phyloP scores from a whole-genome alignment of 768 basidiomycete species.

The Leccinum longicurvipes region DNA sequence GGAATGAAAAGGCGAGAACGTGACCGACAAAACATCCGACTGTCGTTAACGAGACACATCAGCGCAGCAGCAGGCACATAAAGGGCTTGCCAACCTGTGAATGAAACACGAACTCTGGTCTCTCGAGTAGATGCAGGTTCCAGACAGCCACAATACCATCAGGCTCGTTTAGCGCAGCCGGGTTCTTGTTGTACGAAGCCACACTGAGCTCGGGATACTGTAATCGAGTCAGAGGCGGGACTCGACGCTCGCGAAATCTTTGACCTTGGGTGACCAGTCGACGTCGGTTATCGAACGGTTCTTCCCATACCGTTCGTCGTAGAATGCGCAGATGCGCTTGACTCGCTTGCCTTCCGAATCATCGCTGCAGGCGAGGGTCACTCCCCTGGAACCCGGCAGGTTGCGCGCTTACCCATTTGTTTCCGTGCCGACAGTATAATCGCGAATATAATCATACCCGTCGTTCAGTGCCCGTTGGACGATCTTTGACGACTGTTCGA shows the following conservation, averaged over 20 bases:
- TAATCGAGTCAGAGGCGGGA: not conserved
- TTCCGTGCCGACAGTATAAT: conserved; percentile 91
- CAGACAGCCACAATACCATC: conserved; percentile 97
- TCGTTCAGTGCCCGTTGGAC: conserved; percentile 94
- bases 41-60: conserved; percentile 31
- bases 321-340: conserved; percentile 92
- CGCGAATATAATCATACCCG: conserved; percentile 93
- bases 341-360: conserved; percentile 88
- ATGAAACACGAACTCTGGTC: conserved; percentile 98
- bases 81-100: conserved; percentile 68
- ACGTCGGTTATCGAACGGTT: conserved; percentile 94
- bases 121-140: conserved; percentile 92
- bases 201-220: conserved; percentile 95
- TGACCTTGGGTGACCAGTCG: conserved; percentile 96
- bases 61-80: not conserved
- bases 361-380: conserved; percentile 49
- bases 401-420: conserved; percentile 63
- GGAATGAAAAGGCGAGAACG: conserved; percentile 97
- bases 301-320: conserved; percentile 85
- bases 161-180: conserved; percentile 89
- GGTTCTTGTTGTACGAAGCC: conserved; percentile 97
- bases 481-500: conserved; percentile 93
- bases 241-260: conserved; percentile 5
- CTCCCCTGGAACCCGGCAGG: not conserved
- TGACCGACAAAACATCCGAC: conserved; percentile 97